Percentiles rank a stretch among this genome's conserved stretches.
phyloP scores from a whole-genome alignment of 306 rosid species.

The Heteromeles arbutifolia region DNA sequence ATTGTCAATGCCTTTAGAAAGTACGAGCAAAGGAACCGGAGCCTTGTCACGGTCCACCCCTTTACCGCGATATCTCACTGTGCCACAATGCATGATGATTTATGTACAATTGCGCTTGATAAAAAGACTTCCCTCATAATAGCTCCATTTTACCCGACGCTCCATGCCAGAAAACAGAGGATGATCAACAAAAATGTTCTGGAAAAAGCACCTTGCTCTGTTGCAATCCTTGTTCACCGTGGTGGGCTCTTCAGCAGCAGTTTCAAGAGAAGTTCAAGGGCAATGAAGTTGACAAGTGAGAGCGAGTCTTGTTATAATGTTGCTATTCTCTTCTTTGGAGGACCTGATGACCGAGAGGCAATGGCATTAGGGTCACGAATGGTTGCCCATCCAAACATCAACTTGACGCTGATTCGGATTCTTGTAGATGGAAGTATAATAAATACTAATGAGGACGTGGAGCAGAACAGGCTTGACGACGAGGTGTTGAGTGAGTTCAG shows the following conservation, averaged over 20 bases:
- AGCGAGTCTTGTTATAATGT: constrained; percentile 6
- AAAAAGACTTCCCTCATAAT: constrained; percentile 16
- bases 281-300: neutral
- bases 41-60: constrained; percentile 14
- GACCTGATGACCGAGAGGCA: constrained; percentile 36
- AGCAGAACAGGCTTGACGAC: constrained; percentile 13
- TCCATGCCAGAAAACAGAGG: neutral
- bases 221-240: constrained; percentile 23
- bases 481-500: constrained; percentile 18
- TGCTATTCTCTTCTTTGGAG: constrained; percentile 31
- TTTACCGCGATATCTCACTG: constrained; percentile 21
- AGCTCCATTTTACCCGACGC: constrained; percentile 15
- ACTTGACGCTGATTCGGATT: constrained; percentile 21
- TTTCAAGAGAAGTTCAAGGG: neutral
- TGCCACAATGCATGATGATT: constrained; percentile 26
- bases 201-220: constrained; percentile 27
- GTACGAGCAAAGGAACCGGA: constrained; percentile 10
- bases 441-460: neutral
- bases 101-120: constrained; percentile 24
- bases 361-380: constrained; percentile 26
- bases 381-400: constrained; percentile 19
- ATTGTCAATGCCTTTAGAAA: constrained; percentile 25
- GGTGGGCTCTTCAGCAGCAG: constrained; percentile 12
- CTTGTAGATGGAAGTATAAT: neutral
- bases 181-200: constrained; percentile 21